Base-by-base conservation (phyloP, 768 basidiomycete species). In the Lactarius tabidus region DNA sequence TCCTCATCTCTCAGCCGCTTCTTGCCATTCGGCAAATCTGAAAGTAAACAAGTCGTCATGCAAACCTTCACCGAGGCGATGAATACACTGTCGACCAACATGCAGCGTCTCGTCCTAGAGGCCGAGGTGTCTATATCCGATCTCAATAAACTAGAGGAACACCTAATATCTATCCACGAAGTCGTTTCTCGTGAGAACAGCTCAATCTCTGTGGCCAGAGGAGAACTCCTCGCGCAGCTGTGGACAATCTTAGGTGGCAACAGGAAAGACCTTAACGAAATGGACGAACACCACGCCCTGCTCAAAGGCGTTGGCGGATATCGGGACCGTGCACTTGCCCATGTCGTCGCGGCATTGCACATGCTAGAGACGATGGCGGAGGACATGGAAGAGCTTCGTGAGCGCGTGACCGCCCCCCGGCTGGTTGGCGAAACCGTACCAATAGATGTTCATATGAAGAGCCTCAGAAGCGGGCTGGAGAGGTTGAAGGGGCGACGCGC, bases 331-430 rank as follows among this genome's bases (percentile, higher is more conserved):
- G 90, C 91, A 5, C 74, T 80, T 43, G 82, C 77, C 12, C 89
- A 89, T 66, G 88, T 93, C n/a, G 81, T 80, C 36, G 83, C 83
- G 0, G 83, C 88, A 17, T 71, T 89, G 70, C 85, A 86, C 59
- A 79, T 84, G 12, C 75, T 93, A 66, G 75, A 83, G 33, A 77
- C 78, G 43, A 83, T 91, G 85, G 83, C 83, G 67, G 85, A 83
- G 39, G 89, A 91, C 67, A 85, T 92, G 79, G 89, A 90, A 71
- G 89, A 90, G 52, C 75, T 93, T 65, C 79, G 90, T 66, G 87
- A 90, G 71, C 79, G 87, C 20, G 88, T 90, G 1, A 82, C 88
- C 5, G 82, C 84, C 36, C 90, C 91, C 1, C 84, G 85, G 57
- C 74, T 92, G 6, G 73, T 83, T 14, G 85, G 83, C 6, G 74